Base-by-base conservation (phyloP, 345 rosid species). In the Murraya koenigii region DNA sequence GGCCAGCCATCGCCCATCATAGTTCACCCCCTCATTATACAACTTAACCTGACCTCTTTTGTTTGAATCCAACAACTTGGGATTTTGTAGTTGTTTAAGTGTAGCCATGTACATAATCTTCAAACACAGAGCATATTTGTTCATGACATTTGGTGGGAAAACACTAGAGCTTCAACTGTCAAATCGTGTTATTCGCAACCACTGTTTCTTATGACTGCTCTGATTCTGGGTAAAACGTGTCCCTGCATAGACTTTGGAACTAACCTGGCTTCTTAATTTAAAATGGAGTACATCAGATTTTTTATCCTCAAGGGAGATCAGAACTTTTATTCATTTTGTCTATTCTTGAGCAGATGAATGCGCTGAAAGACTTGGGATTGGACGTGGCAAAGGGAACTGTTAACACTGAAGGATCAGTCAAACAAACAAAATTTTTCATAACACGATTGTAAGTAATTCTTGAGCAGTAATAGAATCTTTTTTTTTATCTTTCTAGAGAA, bases 381-480 rank as follows among this genome's bases (percentile, higher is more conserved):
- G 94, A 85, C 89, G 99, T 96, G 4, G 75, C 86, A 7, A 94
- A 94, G 84, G 99, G 97, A 82, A 92, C 88, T 56, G 97, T 96
- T 77, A 41, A 80, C 72, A 92, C 98, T 26, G 88, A 90, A 81
- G 98, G 97, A 83, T 54, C 91, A 2, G 88, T 88, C 78, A 96
- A 91, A 79, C 93, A 91, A 81, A 93, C 94, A 28, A 93, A 80
- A 84, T 84, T 93, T 77, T 88, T 88, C 83, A 90, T 96, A 68
- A 92, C 90, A 15, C 85, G 88, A 80, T 82, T 73, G 99, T 94
- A 85, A 90, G 99, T 85, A 70, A 6, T 36, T 67, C n/a, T 52
- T 10, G 71, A 32, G 71, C 33, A 63, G 65, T 71, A 8, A 78
- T 69, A 28, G 20, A 61, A 76, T 2, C 13, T 44, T 66, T 30